Percentiles rank a stretch among this genome's conserved stretches.
Evolutionary conservation across 1,139 yeast species (phyloP).

Genomic region (Schwanniomyces etchellsii): DNA sequence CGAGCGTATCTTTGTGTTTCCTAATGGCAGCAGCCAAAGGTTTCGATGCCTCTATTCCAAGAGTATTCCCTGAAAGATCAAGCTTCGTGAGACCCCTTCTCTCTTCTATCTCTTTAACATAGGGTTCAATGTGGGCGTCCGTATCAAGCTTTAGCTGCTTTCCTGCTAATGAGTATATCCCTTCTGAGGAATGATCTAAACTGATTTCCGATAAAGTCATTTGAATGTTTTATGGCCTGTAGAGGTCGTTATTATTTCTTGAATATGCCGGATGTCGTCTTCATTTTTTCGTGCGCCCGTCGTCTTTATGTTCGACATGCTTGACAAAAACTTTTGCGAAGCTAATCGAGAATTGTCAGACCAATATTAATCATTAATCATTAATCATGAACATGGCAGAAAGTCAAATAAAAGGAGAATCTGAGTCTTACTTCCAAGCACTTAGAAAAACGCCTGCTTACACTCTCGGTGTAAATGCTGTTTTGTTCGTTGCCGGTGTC

Average conservation of each 20-base stretch:
- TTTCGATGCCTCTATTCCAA: slow-evolving; percentile 85
- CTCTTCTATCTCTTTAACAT: slow-evolving; percentile 47
- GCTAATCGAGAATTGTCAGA: no score
- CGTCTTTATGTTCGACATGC: no score
- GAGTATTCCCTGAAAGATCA: slow-evolving; percentile 88
- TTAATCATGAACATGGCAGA: no score
- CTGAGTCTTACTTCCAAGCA: slow-evolving; percentile 28
- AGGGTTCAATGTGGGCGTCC: slow-evolving; percentile 65
- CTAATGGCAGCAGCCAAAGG: slow-evolving; percentile 59
- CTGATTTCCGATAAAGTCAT: slow-evolving; percentile 22
- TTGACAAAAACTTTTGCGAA: no score
- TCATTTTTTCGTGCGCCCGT: no score
- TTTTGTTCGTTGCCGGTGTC: slow-evolving; percentile 66
- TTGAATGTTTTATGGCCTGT: slow-evolving; percentile 1
- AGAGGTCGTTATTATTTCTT: no score
- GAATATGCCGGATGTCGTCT: no score
- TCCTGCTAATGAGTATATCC: slow-evolving; percentile 58
- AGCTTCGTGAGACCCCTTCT: slow-evolving; percentile 44
- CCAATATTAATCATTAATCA: no score
- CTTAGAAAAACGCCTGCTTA: slow-evolving; percentile 58
- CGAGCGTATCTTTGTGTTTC: slow-evolving; percentile 44
- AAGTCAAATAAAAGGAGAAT: no score
- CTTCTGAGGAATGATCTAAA: slow-evolving; percentile 24
- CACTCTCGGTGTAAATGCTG: slow-evolving; percentile 58
- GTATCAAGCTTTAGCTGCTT: slow-evolving; percentile 73